phyloP scores from a whole-genome alignment of 2,329 filamentous ascomycete species.

The Graphium sp. region DNA sequence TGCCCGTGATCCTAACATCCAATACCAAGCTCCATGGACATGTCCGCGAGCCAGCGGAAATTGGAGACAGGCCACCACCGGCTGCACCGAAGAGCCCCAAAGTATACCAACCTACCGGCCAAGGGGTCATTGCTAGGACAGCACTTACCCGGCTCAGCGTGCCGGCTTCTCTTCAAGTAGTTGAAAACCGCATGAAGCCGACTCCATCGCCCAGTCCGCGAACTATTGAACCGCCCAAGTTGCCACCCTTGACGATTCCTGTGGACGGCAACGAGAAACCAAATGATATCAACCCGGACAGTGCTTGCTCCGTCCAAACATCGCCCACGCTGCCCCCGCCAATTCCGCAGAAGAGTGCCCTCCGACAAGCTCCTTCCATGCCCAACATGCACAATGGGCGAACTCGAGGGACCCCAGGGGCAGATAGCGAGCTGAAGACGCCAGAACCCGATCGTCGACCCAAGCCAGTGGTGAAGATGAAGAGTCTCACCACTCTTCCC shows the following conservation, averaged over 20 bases:
- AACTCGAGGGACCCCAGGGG: slow-evolving; percentile 2
- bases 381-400: slow-evolving; percentile 8
- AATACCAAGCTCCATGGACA: slow-evolving; percentile 15
- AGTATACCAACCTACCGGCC: too few species aligned
- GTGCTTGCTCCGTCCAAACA: background rate
- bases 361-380: slow-evolving; percentile 11
- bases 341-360: slow-evolving; percentile 6
- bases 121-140: too few species aligned
- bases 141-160: too few species aligned
- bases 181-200: too few species aligned
- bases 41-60: slow-evolving; percentile 31
- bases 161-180: too few species aligned
- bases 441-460: slow-evolving; percentile 3
- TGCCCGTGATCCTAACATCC: slow-evolving; percentile 2
- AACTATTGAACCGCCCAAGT: slow-evolving; percentile 27
- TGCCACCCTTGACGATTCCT: background rate
- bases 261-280: background rate
- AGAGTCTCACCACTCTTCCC: too few species aligned
- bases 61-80: too few species aligned
- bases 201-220: slow-evolving; percentile 24
- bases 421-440: slow-evolving; percentile 3
- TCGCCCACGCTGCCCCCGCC: slow-evolving; percentile 1
- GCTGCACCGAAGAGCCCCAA: too few species aligned
- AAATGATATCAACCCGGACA: too few species aligned
- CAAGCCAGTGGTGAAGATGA: slow-evolving; percentile 1